Conservation (phyloP, 2,329 filamentous ascomycete genomes). For the Fusarium xylarioides region DNA sequence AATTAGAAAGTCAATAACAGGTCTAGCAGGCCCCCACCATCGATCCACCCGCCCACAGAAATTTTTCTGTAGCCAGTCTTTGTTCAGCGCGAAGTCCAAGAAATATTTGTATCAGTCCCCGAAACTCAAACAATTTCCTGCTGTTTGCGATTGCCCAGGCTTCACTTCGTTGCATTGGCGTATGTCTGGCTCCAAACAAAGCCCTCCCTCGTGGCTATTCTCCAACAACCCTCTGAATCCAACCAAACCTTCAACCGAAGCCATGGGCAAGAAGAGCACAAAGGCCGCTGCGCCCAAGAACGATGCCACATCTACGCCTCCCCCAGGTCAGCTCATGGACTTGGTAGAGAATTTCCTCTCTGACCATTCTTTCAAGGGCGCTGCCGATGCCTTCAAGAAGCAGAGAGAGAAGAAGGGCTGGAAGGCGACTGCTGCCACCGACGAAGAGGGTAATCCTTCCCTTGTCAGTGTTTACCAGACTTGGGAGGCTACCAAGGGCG, state of each 20-base stretch:
- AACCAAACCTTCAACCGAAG: slow-evolving; percentile 22
- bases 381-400: slow-evolving; percentile 69
- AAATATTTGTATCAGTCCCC: slow-evolving; percentile 19
- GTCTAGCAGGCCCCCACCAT: slow-evolving; percentile 23
- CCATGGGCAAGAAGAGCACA: slow-evolving; percentile 49
- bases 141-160: slow-evolving; percentile 2
- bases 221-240: slow-evolving; percentile 50
- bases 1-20: slow-evolving; percentile 21
- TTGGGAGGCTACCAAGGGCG: slow-evolving; percentile 54
- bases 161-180: slow-evolving; percentile 21
- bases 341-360: slow-evolving; percentile 73
- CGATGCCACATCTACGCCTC: slow-evolving; percentile 42
- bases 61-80: slow-evolving; percentile 36
- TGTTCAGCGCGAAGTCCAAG: slow-evolving; percentile 11
- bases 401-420: slow-evolving; percentile 66
- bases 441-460: slow-evolving; percentile 45
- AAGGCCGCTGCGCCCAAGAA: slow-evolving; percentile 32
- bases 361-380: slow-evolving; percentile 70
- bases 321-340: slow-evolving; percentile 70
- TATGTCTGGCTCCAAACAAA: slow-evolving; percentile 47
- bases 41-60: slow-evolving; percentile 34
- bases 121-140: slow-evolving; percentile 3
- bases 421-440: slow-evolving; percentile 42
- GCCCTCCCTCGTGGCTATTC: slow-evolving; percentile 55
- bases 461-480: slow-evolving; percentile 61